Base-by-base conservation (phyloP, 352 stramenopile species). In the Globisporangium sylvaticum region DNA sequence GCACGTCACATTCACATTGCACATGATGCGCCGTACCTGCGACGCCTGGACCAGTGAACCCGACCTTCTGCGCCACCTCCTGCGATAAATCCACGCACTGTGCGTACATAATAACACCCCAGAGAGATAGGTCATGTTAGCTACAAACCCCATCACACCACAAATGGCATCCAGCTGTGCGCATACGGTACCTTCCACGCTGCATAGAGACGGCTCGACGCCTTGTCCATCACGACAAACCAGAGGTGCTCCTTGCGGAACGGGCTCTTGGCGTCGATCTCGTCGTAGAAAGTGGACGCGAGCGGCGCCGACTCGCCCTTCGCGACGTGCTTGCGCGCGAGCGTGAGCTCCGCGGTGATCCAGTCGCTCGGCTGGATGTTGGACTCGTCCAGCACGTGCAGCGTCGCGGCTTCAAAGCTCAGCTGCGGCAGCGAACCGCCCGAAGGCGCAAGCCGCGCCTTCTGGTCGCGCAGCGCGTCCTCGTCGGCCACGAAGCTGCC, bases 171-270 rank as follows among this genome's bases (percentile, higher is more conserved):
- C 39, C 15, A 18, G 24, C 1, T 59, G 12, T 29, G n/a, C 18
- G 7, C 46, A 7, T 5, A 0, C 31, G 31, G 8, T 54, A 88
- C 79, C 81, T 95, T 93, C 75, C 80, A 86, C 34, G 84, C 84
- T 3, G 80, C 73, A 56, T 84, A 91, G 2, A 95, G 63, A 14
- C 78, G 80, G 4, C 73, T 83, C 32, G 73, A 83, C 24, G 58
- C 71, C 58, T 87, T 89, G 48, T 95, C 83, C 46, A 83, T 71
- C 27, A 92, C 77, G 7, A 92, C 55, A 44, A 92, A 79, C 83
- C 83, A 95, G 27, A 91, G 46, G 46, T 90, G 77, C 53, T 93
- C 87, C 70, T 90, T 89, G 31, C 84, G 81, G 62, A 91, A 93
- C 57, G 79, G 79, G 31, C 68, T 88, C 67, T 74, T 78, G 2